Percentiles rank a stretch among this genome's conserved stretches.
These are phyloP conservation scores for Chrysanthemum makinoi DNA, from an alignment of 129 eudicot genomes.

Conservation along the genomic window DNA sequence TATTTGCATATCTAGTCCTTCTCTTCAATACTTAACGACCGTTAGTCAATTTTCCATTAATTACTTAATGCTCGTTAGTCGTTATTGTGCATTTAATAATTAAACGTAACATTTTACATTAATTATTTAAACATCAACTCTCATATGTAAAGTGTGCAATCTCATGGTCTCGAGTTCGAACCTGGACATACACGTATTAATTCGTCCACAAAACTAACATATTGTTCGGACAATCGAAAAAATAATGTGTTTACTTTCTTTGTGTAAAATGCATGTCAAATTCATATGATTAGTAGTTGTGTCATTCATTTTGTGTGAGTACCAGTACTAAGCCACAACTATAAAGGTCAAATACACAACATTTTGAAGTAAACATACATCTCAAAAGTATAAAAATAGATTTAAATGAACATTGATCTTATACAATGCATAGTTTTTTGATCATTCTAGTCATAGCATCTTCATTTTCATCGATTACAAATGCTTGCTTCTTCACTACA, in stretches of 20 bases:
- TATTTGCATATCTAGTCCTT: no score
- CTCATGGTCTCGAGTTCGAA: no score
- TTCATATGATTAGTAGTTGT: slow-evolving; percentile 6
- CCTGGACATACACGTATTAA: no score
- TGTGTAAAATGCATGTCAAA: background rate
- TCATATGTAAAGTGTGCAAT: no score
- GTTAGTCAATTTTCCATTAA: no score
- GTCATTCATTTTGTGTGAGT: slow-evolving; percentile 24
- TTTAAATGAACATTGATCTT: background rate
- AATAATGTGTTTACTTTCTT: background rate
- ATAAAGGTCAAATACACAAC: background rate
- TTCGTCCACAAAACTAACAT: no score
- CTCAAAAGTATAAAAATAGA: no score
- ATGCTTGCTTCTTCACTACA: slow-evolving; percentile 31
- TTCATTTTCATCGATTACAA: slow-evolving; percentile 16
- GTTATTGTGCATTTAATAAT: no score
- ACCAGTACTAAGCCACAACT: background rate
- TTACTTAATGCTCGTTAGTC: no score
- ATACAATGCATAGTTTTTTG: slow-evolving; percentile 19
- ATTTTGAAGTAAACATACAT: background rate
- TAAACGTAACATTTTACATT: no score
- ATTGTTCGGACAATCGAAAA: background rate
- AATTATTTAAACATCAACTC: no score
- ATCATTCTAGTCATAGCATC: slow-evolving; percentile 20
- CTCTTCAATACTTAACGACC: no score